phyloP scores from a whole-genome alignment of 208 protist genomes.

The Leishmania martiniquensis region DNA sequence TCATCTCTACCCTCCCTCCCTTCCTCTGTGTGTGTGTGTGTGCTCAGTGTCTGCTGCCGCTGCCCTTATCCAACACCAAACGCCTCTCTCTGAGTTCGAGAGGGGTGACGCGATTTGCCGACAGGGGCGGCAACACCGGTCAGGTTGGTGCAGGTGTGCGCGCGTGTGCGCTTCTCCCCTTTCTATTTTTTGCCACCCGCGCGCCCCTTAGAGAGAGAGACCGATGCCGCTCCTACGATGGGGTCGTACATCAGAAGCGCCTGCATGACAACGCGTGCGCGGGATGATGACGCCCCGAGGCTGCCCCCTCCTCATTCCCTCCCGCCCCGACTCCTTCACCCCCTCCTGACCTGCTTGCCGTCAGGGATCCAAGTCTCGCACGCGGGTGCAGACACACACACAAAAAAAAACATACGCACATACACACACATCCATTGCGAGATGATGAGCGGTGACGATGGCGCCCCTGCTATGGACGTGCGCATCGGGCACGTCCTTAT shows the following conservation, averaged over 20 bases:
- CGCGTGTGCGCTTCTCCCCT: too few relatives aligned
- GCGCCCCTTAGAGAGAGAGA: not conserved
- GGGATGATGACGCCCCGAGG: not conserved
- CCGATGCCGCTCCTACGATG: not conserved
- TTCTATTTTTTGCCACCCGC: too few relatives aligned
- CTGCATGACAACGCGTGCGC: not conserved
- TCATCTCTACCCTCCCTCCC: not conserved
- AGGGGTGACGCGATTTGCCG: too few relatives aligned
- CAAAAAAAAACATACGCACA: not conserved
- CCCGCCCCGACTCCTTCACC: not conserved
- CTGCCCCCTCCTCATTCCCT: not conserved
- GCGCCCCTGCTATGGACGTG: not conserved
- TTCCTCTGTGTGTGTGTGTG: too few relatives aligned
- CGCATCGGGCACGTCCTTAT: constrained; percentile 14
- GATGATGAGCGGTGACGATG: not conserved
- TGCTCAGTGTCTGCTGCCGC: not conserved
- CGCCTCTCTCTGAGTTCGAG: too few relatives aligned
- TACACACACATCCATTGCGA: not conserved
- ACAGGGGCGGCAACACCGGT: too few relatives aligned
- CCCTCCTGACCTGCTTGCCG: too few relatives aligned
- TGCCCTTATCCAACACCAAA: too few relatives aligned
- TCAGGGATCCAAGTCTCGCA: too few relatives aligned
- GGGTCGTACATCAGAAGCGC: not conserved
- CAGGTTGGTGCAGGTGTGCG: too few relatives aligned
- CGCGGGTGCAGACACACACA: too few relatives aligned